Conservation (phyloP, 1,139 yeast species). For the Scheffersomyces illinoinensis region DNA sequence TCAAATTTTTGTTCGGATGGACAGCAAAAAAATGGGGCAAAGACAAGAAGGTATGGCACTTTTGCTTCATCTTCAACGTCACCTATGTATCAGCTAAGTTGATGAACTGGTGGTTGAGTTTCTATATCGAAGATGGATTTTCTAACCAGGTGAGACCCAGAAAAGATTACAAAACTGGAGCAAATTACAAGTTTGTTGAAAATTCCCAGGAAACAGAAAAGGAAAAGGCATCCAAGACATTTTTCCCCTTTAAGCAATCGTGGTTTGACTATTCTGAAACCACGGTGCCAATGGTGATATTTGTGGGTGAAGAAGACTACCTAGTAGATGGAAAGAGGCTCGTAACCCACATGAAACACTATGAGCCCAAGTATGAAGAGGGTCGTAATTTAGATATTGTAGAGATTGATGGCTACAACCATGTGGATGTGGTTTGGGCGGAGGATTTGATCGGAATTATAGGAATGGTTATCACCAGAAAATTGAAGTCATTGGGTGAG, state of each 20-base stretch:
- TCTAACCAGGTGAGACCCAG: slow-evolving; percentile 38
- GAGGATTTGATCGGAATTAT: slow-evolving; percentile 43
- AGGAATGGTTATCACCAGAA: slow-evolving; percentile 18
- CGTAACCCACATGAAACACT: slow-evolving; percentile 48
- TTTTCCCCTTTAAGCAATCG: slow-evolving; percentile 45
- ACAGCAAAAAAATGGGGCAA: slow-evolving; percentile 68
- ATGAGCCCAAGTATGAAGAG: slow-evolving; percentile 47
- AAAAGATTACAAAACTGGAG: slow-evolving; percentile 31
- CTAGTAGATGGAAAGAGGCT: slow-evolving; percentile 68
- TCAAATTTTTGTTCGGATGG: slow-evolving; percentile 87
- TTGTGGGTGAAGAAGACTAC: slow-evolving; percentile 63
- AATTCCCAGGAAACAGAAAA: slow-evolving; percentile 1
- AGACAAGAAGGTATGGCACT: slow-evolving; percentile 58
- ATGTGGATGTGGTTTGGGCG: slow-evolving; percentile 59
- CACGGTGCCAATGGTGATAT: slow-evolving; percentile 52
- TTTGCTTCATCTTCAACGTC: slow-evolving; percentile 86
- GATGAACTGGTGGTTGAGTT: slow-evolving; percentile 88
- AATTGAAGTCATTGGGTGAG: slow-evolving; percentile 1
- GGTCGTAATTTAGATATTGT: slow-evolving; percentile 38
- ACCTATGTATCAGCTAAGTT: slow-evolving; percentile 74
- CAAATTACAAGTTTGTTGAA: slow-evolving; percentile 16
- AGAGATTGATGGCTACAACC: slow-evolving; percentile 50
- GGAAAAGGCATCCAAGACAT: slow-evolving; percentile 46
- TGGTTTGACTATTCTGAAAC: slow-evolving; percentile 58
- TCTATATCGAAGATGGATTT: slow-evolving; percentile 44